These are phyloP conservation scores for Phaseolus lunatus DNA, from an alignment of 306 rosid species.

Conservation along the genomic window DNA sequence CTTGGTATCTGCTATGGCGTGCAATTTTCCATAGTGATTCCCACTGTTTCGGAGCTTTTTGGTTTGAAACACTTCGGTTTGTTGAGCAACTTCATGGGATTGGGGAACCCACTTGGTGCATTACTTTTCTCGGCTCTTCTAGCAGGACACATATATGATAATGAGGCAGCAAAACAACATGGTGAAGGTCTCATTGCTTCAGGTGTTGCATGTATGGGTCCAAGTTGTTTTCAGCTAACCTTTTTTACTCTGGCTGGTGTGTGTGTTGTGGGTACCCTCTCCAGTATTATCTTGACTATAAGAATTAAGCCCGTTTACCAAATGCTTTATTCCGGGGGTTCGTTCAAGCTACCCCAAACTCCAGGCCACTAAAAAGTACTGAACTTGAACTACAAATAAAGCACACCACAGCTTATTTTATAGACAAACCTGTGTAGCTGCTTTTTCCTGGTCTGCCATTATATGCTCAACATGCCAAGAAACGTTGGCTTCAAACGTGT, in stretches of 20 bases:
- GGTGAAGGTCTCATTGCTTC: constrained; percentile 43
- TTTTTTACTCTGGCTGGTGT: constrained; percentile 68
- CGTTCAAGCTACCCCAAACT: constrained; percentile 68
- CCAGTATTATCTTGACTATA: constrained; percentile 59
- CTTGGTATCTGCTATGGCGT: constrained; percentile 85
- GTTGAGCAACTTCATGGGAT: constrained; percentile 63
- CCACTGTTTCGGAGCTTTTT: constrained; percentile 87
- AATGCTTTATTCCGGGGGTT: constrained; percentile 82
- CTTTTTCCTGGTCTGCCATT: constrained; percentile 23
- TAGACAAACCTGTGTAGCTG: neutral
- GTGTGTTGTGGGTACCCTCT: constrained; percentile 60
- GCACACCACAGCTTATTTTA: constrained; percentile 10
- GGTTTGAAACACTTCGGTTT: constrained; percentile 79
- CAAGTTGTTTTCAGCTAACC: constrained; percentile 75
- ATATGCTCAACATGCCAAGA: neutral
- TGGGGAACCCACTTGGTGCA: constrained; percentile 86
- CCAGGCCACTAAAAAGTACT: constrained; percentile 43
- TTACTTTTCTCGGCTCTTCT: constrained; percentile 78
- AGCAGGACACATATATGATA: constrained; percentile 76
- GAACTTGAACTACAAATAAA: constrained; percentile 1
- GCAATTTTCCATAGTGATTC: constrained; percentile 76
- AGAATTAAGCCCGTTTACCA: constrained; percentile 84
- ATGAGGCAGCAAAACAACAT: constrained; percentile 75
- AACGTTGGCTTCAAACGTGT: constrained; percentile 10
- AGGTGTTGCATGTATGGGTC: constrained; percentile 62